Evolutionary conservation across 2,329 filamentous ascomycete species (phyloP), one percentile per base, ranked within the genome.

Genomic region (Colletotrichum falcatum): DNA sequence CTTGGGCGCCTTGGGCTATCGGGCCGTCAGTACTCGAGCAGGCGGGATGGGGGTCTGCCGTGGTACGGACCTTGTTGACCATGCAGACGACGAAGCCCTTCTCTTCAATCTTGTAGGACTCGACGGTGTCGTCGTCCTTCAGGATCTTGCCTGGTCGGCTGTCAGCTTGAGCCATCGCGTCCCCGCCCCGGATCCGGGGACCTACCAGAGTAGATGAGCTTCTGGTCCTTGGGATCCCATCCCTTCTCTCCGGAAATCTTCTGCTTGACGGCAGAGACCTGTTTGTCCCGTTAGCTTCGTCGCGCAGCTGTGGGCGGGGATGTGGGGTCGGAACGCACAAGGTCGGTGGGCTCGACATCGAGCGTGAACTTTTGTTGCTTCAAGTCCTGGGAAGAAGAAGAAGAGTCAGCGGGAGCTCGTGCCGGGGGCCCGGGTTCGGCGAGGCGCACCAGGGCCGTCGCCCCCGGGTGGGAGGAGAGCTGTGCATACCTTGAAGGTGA

Each of bases 41-140:
- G 26, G 46, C 12, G 18, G 23, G 23, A 18, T 18, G 11, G 6
- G 6, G 11, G 26, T 30, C 11, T 23, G 18, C 20, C 16, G 18
- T 35, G 42, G 42, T 67, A 73, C 82, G 73, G 85, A 97, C 95
- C 93, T 98, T 98, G 80, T 94, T 94, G 77, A 97, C 91, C 91
- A 99, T 97, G 85, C 96, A 99, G 72, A 99, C 96, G 77, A 99
- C 94, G 81, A 98, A 99, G 46, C 96, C 96, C 88, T 98, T 99
- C 88, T 98, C 96, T 83, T 99, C 95, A 74, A 99, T 98, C 84
- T 94, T 97, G 86, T 98, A 98, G 49, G 93, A 95, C 82, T 94
- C 94, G 76, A 99, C 93, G 2, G 95, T 97, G 79, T 98, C 96
- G 73, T 94, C 94, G 92, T 99, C 95, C 83, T 98, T 95, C 74